Evolutionary conservation across 2,329 filamentous ascomycete species (phyloP).

Genomic region (Acephala macrosclerotiorum): DNA sequence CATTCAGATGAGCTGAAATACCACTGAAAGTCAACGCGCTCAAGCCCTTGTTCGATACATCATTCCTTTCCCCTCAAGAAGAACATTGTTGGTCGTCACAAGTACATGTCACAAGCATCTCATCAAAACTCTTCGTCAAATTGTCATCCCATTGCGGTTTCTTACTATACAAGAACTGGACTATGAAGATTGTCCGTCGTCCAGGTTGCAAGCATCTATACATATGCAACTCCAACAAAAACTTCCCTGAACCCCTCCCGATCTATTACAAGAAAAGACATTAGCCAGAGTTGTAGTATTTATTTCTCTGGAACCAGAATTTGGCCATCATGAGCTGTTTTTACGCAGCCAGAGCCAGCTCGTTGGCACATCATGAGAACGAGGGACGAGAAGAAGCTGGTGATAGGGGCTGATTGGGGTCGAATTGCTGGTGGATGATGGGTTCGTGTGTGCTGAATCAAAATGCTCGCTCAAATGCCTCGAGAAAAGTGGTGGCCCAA

Average conservation of each 20-base stretch:
- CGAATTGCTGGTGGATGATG: conserved; percentile 11
- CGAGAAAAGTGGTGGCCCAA: conserved; percentile 31
- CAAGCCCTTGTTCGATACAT: too few relatives aligned
- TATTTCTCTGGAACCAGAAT: conserved; percentile 18
- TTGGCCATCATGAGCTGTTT: conserved; percentile 24
- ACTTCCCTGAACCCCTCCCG: conserved; percentile 14
- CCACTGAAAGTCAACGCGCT: too few relatives aligned
- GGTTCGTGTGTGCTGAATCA: conserved; percentile 25
- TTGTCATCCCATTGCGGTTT: conserved; percentile 19
- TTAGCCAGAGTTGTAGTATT: conserved; percentile 30
- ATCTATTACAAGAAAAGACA: conserved; percentile 41
- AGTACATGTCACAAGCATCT: not conserved
- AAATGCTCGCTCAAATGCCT: conserved; percentile 44
- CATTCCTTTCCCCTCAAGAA: not conserved
- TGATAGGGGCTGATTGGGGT: not conserved
- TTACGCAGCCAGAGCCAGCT: conserved; percentile 29
- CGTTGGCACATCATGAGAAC: conserved; percentile 24
- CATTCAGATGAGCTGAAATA: not conserved
- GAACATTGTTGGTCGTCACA: not conserved
- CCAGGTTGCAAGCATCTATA: conserved; percentile 12
- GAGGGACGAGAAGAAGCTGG: conserved; percentile 18
- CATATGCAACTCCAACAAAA: conserved; percentile 20
- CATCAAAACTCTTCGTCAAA: not conserved
- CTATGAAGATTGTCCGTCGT: conserved; percentile 14
- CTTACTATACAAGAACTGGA: conserved; percentile 31